Evolutionary conservation across 176 grass and related monocot genomes (phyloP), one percentile per base, ranked within the genome.

Genomic region (Musa itinerans): DNA sequence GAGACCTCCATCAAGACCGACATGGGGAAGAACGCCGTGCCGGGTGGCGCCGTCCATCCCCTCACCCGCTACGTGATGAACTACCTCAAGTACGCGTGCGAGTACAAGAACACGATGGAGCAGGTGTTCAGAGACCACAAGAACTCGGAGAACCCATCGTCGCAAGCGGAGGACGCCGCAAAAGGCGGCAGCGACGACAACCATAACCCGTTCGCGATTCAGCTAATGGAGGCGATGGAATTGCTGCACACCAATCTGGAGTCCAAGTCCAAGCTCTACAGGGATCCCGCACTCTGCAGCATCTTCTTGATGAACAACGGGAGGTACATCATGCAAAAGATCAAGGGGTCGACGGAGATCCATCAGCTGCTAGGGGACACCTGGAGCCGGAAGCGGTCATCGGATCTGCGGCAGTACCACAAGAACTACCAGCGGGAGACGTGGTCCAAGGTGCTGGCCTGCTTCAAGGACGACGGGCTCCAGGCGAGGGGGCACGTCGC

Each of bases 371-470:
- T 99, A 0, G 89, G 95, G 43, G 90, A 99, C 25, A 78, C 78
- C 6, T 97, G 88, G 95, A 79, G 79, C 53, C 27, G 88, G 70
- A 94, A 89, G 84, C 58, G 84, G 19, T 94, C 95, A 16, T 83
- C 95, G 24, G 86, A 99, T 16, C 76, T 94, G 24, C 63, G 90
- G 80, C 88, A 92, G 78, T 91, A 92, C 74, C 88, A 99, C 86
- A 99, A 99, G 84, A 99, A 87, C 76, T 99, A 99, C 86, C 95
- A 94, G 89, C 80, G 95, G 4, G 90, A 99, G 86, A 94, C 90
- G 51, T 99, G 95, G 95, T 75, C 84, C 6, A 81, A 78, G 66
- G 83, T 93, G 81, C 84, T 94, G 2, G 84, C 59, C 6, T 77
- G 85, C 54, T 82, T 94, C 16, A 80, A 80, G 2, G 89, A 94